These are phyloP conservation scores for Plasmodium coatneyi DNA, from an alignment of 169 alveolate species.

Conservation along the genomic window DNA sequence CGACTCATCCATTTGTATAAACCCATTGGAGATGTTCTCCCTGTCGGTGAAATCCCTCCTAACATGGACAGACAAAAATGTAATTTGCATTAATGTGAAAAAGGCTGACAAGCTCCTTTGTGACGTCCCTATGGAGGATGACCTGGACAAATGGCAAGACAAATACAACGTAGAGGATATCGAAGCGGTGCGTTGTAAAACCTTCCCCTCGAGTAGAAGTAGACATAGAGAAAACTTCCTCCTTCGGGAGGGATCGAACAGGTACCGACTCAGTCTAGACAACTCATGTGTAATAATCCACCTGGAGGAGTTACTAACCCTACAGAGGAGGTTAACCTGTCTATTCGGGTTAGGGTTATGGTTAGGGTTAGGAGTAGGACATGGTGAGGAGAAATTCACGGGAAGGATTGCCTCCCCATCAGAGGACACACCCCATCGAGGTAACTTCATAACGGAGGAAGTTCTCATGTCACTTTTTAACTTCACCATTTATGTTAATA, in stretches of 20 bases:
- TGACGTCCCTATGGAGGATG: background rate
- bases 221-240: background rate
- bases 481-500: background rate
- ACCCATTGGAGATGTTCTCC: background rate
- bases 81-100: background rate
- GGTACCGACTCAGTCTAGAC: background rate
- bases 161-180: background rate
- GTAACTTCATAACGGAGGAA: background rate
- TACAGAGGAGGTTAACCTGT: background rate
- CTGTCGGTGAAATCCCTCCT: constrained; percentile 12
- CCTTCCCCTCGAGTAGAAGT: background rate
- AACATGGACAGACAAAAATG: constrained; percentile 23
- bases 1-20: background rate
- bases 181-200: background rate
- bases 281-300: background rate
- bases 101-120: background rate
- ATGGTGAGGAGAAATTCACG: background rate
- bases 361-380: background rate
- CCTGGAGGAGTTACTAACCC: background rate
- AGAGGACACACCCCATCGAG: background rate
- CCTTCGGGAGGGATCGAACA: background rate
- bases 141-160: background rate
- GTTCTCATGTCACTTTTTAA: background rate
- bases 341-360: background rate
- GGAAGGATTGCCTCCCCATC: background rate